phyloP scores from a whole-genome alignment of 306 rosid genomes.

The Lupinus albus region DNA sequence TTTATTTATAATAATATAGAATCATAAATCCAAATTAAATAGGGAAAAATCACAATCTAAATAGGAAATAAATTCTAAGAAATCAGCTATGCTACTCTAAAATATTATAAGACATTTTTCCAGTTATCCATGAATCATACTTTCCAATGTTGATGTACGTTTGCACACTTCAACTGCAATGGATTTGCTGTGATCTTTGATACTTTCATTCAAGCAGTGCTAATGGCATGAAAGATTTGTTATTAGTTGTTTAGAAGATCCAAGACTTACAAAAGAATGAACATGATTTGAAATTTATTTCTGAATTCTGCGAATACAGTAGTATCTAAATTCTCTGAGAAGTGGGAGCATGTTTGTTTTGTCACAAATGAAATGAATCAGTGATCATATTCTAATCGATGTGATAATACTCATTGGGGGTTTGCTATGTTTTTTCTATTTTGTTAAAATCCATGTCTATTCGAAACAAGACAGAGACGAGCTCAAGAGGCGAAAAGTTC shows the following conservation, averaged over 20 bases:
- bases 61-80: too few species aligned
- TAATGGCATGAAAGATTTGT: not conserved
- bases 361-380: not conserved
- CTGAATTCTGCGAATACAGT: not conserved
- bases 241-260: constrained; percentile 1
- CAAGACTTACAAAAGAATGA: not conserved
- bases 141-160: too few species aligned
- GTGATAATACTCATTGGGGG: not conserved
- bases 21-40: too few species aligned
- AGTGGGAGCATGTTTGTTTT: not conserved
- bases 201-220: not conserved
- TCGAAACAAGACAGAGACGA: constrained; percentile 58
- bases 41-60: too few species aligned
- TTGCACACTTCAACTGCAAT: too few species aligned
- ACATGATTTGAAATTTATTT: not conserved
- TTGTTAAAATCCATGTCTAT: constrained; percentile 7
- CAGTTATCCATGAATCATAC: too few species aligned
- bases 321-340: not conserved
- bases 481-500: constrained; percentile 50
- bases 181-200: not conserved
- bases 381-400: not conserved
- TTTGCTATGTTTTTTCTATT: not conserved
- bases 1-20: too few species aligned
- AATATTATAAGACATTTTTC: too few species aligned
- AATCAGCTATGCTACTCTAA: too few species aligned